Evolutionary conservation across 495 filamentous ascomycete species (phyloP).

Genomic region (Beverwykella pulmonaria): DNA sequence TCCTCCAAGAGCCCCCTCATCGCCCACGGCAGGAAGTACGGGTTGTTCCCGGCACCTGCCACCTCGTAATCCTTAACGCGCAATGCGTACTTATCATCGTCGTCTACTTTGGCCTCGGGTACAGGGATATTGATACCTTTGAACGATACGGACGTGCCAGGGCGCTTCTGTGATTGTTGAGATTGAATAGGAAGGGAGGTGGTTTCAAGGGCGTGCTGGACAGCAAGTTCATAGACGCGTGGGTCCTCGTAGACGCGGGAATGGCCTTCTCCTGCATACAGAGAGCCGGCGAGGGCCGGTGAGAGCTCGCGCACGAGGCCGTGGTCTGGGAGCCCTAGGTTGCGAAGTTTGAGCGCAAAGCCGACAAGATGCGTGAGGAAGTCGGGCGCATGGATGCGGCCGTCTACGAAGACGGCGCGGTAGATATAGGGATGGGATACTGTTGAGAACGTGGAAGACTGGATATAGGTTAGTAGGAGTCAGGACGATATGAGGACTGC

Average conservation of each 20-base stretch:
- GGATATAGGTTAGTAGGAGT: neutral
- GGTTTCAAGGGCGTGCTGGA: constrained; percentile 84
- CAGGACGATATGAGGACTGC: no score
- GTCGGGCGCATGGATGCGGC: constrained; percentile 86
- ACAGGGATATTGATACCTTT: constrained; percentile 9
- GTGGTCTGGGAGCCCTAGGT: constrained; percentile 88
- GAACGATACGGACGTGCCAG: constrained; percentile 14
- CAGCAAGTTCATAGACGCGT: constrained; percentile 83
- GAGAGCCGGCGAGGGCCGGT: constrained; percentile 81
- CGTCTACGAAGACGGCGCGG: constrained; percentile 92
- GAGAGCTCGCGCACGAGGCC: constrained; percentile 91
- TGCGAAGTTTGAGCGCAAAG: constrained; percentile 89
- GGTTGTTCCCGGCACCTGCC: constrained; percentile 56
- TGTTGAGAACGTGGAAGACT: constrained; percentile 83
- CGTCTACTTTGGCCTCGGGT: constrained; percentile 44
- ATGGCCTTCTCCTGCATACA: constrained; percentile 92
- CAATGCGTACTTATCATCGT: constrained; percentile 35
- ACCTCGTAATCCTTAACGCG: constrained; percentile 38
- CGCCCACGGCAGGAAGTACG: constrained; percentile 90
- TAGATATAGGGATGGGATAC: constrained; percentile 89
- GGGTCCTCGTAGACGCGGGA: constrained; percentile 89
- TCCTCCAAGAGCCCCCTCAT: constrained; percentile 93
- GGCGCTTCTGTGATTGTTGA: constrained; percentile 8
- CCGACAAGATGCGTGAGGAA: constrained; percentile 92
- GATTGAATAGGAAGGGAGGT: constrained; percentile 47